Conservation (phyloP, 192 early-diverging fungal genomes). For the Backusella circina region DNA sequence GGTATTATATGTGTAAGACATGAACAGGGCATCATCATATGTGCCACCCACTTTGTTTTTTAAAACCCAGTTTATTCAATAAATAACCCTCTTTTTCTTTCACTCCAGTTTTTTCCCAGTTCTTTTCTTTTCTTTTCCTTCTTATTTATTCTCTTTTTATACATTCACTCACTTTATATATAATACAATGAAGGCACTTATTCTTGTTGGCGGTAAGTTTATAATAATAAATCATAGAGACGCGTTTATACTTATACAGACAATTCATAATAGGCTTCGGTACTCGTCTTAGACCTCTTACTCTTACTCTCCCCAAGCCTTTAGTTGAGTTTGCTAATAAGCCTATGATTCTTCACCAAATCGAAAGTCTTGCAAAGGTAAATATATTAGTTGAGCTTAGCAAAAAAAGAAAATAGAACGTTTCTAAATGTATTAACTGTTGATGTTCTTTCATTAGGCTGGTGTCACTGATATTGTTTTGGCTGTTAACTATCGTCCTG, state of each 20-base stretch:
- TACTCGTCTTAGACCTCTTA: constrained; percentile 96
- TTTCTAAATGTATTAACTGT: background rate
- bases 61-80: background rate
- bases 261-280: constrained; percentile 72
- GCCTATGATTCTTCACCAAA: constrained; percentile 99
- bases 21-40: background rate
- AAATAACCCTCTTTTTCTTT: background rate
- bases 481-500: constrained; percentile 98
- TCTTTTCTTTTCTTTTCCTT: background rate
- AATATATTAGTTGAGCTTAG: background rate
- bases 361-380: constrained; percentile 95
- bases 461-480: constrained; percentile 97
- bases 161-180: background rate
- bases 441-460: constrained; percentile 56
- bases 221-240: background rate
- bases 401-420: background rate
- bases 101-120: background rate
- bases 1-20: background rate
- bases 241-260: background rate
- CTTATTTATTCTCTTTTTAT: background rate
- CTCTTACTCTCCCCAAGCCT: constrained; percentile 95
- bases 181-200: constrained; percentile 66
- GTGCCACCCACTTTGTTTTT: background rate
- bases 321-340: constrained; percentile 99
- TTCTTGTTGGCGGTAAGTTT: constrained; percentile 74